These are phyloP conservation scores for Aegilops longissima DNA, from an alignment of 176 grass and related monocot genomes.

Conservation along the genomic window DNA sequence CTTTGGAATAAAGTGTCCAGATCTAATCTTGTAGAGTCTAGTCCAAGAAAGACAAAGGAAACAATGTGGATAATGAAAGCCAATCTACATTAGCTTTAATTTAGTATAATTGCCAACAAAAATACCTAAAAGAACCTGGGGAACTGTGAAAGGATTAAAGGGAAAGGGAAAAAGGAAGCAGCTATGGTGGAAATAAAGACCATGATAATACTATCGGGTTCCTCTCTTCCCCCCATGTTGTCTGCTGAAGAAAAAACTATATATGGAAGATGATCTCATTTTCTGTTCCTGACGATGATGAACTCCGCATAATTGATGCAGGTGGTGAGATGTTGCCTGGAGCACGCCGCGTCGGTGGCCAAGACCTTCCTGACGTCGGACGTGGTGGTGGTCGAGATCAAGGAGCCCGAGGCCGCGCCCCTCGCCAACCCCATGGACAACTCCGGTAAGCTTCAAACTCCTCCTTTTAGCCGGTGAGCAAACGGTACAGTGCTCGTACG, in stretches of 20 bases:
- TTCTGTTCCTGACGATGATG: too few species aligned
- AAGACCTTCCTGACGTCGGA: slow-evolving; percentile 95
- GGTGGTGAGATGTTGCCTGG: slow-evolving; percentile 98
- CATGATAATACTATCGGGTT: background rate
- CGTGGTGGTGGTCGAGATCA: slow-evolving; percentile 88
- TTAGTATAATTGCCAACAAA: background rate
- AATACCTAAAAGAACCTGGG: background rate
- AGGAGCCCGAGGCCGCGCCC: slow-evolving; percentile 68
- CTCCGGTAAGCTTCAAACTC: slow-evolving; percentile 48
- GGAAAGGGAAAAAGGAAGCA: background rate
- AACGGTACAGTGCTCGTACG: too few species aligned
- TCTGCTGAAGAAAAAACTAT: background rate
- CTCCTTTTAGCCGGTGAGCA: too few species aligned
- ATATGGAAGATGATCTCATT: too few species aligned
- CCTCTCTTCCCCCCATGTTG: background rate
- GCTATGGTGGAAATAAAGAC: background rate
- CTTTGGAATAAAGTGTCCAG: background rate
- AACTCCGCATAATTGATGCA: background rate
- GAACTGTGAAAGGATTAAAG: background rate
- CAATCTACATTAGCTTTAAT: background rate
- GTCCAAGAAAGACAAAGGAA: background rate
- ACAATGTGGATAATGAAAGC: background rate
- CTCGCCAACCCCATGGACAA: slow-evolving; percentile 80
- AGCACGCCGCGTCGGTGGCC: slow-evolving; percentile 78
- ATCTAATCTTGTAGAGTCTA: background rate